phyloP scores from a whole-genome alignment of 2,329 filamentous ascomycete species.

The Colletotrichum gigasporum region DNA sequence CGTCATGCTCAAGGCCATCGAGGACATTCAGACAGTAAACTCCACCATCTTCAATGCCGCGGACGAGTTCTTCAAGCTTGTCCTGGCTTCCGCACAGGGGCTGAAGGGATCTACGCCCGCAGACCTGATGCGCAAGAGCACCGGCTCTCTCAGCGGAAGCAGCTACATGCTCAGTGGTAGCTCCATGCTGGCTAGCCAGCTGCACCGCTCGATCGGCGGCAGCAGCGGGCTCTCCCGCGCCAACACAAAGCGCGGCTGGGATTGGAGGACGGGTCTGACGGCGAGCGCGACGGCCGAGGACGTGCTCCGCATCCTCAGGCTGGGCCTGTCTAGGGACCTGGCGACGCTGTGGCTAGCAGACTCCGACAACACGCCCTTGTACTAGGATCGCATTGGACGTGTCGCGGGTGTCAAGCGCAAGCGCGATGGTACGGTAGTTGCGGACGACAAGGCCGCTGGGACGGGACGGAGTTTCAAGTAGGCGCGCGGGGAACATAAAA shows the following conservation, averaged over 20 bases:
- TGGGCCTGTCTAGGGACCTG: conserved; percentile 79
- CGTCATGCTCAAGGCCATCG: conserved; percentile 77
- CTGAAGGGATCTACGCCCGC: conserved; percentile 70
- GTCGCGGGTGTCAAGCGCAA: conserved; percentile 27
- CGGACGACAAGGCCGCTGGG: conserved; percentile 1
- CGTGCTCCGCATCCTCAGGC: conserved; percentile 76
- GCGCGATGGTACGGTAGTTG: neutral
- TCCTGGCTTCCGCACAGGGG: conserved; percentile 75
- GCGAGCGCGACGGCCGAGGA: conserved; percentile 70
- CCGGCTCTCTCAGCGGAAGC: conserved; percentile 60
- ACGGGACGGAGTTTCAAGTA: conserved; percentile 11
- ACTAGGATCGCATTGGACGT: conserved; percentile 37
- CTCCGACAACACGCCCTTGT: conserved; percentile 64
- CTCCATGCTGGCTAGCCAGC: conserved; percentile 72
- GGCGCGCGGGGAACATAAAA: conserved; percentile 12
- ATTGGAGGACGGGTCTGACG: conserved; percentile 83
- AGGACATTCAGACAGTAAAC: conserved; percentile 81
- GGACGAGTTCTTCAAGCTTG: conserved; percentile 81
- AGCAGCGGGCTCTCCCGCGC: conserved; percentile 44
- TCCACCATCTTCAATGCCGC: conserved; percentile 77
- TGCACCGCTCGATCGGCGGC: conserved; percentile 67
- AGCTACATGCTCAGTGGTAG: conserved; percentile 78
- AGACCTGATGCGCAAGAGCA: conserved; percentile 68
- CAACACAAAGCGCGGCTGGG: conserved; percentile 71
- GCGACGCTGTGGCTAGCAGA: conserved; percentile 75